phyloP scores from a whole-genome alignment of 495 filamentous ascomycete species.

The Trichoderma gamsii region DNA sequence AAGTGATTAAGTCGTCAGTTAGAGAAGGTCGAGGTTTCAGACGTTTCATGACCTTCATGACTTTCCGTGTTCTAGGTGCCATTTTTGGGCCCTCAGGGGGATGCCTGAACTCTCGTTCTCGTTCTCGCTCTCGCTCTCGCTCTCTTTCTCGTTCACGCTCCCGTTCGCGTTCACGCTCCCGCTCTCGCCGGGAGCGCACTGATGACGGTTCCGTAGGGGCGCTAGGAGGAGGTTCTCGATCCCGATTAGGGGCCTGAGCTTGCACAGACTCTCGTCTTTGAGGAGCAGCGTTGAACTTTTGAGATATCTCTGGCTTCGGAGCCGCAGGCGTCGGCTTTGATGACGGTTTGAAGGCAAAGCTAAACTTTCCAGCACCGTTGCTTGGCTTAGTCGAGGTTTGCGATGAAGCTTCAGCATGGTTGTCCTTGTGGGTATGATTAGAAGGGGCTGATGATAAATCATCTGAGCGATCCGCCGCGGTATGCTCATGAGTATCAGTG shows the following conservation, averaged over 20 bases:
- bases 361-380: slow-evolving; percentile 64
- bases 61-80: slow-evolving; percentile 49
- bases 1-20: slow-evolving; percentile 60
- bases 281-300: slow-evolving; percentile 58
- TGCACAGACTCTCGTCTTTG: slow-evolving; percentile 31
- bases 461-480: slow-evolving; percentile 52
- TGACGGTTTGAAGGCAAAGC: slow-evolving; percentile 74
- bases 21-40: slow-evolving; percentile 66
- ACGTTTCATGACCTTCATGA: slow-evolving; percentile 63
- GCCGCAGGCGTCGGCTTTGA: slow-evolving; percentile 54
- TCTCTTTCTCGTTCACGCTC: slow-evolving; percentile 20
- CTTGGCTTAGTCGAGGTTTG: slow-evolving; percentile 46
- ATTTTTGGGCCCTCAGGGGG: slow-evolving; percentile 24
- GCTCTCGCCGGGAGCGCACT: slow-evolving; percentile 3
- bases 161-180: slow-evolving; percentile 30
- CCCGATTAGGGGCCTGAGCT: slow-evolving; percentile 16
- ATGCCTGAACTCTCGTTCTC: slow-evolving; percentile 15
- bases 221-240: slow-evolving; percentile 20
- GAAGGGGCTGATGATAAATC: slow-evolving; percentile 55
- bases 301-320: slow-evolving; percentile 66
- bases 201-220: slow-evolving; percentile 33
- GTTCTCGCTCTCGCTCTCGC: slow-evolving; percentile 21
- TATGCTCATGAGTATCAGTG: slow-evolving; percentile 51
- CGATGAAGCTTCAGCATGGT: slow-evolving; percentile 38
- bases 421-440: slow-evolving; percentile 37